Evolutionary conservation across 2,329 filamentous ascomycete genomes (phyloP), one percentile per base, ranked within the genome.

Genomic region (Talaromyces sp.): DNA sequence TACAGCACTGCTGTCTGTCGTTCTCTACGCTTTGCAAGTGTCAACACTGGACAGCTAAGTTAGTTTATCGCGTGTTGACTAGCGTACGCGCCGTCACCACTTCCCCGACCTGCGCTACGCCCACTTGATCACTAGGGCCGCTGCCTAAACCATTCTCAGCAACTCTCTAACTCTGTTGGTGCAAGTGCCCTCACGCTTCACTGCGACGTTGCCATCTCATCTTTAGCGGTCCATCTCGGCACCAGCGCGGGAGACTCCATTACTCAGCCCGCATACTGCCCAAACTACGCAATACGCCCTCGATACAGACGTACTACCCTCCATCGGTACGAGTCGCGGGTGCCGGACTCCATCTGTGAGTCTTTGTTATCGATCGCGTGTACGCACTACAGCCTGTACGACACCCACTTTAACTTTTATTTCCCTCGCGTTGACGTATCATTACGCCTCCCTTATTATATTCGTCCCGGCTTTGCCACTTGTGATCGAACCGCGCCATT

Each of bases 41-140:
- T 17, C 35, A 39, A 17, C 17, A n/a, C n/a, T 21, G n/a, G 35
- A 28, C 40, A 43, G n/a, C n/a, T n/a, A n/a, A n/a, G n/a, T n/a
- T n/a, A n/a, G 58, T 62, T 63, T 65, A 35, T 48, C 45, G 45
- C 45, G 45, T 48, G 45, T 48, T 33, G 45, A 21, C 45, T 48
- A 33, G 65, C 66, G 66, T 66, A 69, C 67, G 63, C 62, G 62
- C 60, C 60, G 57, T 66, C 61, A 61, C 64, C 66, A 67, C 60
- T 67, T 66, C 64, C 69, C 70, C 70, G 65, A 67, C 67, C 41
- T 72, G 64, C 71, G 63, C 71, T 73, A 73, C 64, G 57, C 65
- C 68, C 59, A 50, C 61, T 70, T 69, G 61, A 64, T 60, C 59
- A 61, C 62, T 73, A 73, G 70, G 61, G 58, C 56, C 60, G 63